phyloP scores from a whole-genome alignment of 106 monocot species.

The Allium cepa region DNA sequence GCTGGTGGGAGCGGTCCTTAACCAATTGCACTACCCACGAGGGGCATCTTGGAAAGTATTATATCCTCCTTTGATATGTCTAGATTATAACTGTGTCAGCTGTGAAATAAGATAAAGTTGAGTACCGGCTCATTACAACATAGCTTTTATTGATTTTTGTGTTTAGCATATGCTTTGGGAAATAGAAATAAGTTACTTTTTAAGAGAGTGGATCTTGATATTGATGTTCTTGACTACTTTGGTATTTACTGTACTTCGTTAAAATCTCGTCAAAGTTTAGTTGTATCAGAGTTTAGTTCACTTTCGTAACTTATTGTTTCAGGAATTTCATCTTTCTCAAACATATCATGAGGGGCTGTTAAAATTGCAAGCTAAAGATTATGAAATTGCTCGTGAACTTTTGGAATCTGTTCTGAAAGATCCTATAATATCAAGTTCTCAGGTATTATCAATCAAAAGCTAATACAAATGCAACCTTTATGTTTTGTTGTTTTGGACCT shows the following conservation, averaged over 20 bases:
- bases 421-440: conserved; percentile 64
- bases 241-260: background rate
- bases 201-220: background rate
- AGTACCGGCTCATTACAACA: no score
- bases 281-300: no score
- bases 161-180: background rate
- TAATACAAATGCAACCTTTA: conserved; percentile 1
- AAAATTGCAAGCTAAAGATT: conserved; percentile 77
- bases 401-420: conserved; percentile 80
- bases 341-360: conserved; percentile 92
- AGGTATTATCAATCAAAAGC: conserved; percentile 16
- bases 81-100: no score
- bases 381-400: conserved; percentile 69
- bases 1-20: no score
- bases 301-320: background rate
- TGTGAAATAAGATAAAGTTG: no score
- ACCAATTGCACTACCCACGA: no score
- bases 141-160: background rate
- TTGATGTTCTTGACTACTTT: background rate
- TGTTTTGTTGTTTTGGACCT: background rate
- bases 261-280: no score
- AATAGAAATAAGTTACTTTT: background rate
- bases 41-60: no score
- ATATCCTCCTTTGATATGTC: no score
- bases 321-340: conserved; percentile 95